These are phyloP conservation scores for Tolypocladium guangdongense DNA, from an alignment of 2,329 filamentous ascomycete genomes.

Conservation along the genomic window DNA sequence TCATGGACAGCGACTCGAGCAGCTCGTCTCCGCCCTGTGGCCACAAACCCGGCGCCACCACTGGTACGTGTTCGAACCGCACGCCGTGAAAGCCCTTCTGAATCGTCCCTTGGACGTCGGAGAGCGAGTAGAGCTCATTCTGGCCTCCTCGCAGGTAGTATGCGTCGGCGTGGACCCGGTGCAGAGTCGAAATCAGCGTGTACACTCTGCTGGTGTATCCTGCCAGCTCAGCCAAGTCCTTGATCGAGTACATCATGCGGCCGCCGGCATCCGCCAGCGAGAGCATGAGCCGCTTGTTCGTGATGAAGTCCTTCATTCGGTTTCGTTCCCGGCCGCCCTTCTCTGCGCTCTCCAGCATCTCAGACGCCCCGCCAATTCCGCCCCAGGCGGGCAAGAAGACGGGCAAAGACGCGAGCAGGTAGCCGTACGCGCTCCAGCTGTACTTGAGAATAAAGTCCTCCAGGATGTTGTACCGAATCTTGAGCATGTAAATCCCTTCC, in stretches of 20 bases:
- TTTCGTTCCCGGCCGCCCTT: slow-evolving; percentile 59
- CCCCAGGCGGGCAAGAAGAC: slow-evolving; percentile 94
- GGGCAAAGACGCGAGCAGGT: slow-evolving; percentile 82
- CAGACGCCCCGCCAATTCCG: slow-evolving; percentile 63
- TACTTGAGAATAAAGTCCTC: slow-evolving; percentile 98
- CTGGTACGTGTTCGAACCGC: slow-evolving; percentile 81
- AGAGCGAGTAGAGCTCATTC: slow-evolving; percentile 76
- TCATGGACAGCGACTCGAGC: slow-evolving; percentile 77
- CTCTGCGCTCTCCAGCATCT: slow-evolving; percentile 43
- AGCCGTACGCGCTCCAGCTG: slow-evolving; percentile 96
- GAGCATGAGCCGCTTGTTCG: slow-evolving; percentile 96
- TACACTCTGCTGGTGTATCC: slow-evolving; percentile 95
- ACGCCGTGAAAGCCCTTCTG: slow-evolving; percentile 95
- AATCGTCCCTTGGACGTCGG: slow-evolving; percentile 85
- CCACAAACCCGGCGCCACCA: slow-evolving; percentile 81
- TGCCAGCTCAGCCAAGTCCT: slow-evolving; percentile 89
- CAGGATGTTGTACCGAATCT: slow-evolving; percentile 97
- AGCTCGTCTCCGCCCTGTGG: slow-evolving; percentile 88
- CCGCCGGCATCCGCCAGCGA: slow-evolving; percentile 93
- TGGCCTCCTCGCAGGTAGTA: slow-evolving; percentile 61
- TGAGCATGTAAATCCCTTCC: slow-evolving; percentile 96
- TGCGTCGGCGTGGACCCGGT: slow-evolving; percentile 82
- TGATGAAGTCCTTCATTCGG: slow-evolving; percentile 98
- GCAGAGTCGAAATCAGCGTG: slow-evolving; percentile 86
- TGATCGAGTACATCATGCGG: slow-evolving; percentile 99